Conservation (phyloP, 2,329 filamentous ascomycete species). For the Nemania sp. region DNA sequence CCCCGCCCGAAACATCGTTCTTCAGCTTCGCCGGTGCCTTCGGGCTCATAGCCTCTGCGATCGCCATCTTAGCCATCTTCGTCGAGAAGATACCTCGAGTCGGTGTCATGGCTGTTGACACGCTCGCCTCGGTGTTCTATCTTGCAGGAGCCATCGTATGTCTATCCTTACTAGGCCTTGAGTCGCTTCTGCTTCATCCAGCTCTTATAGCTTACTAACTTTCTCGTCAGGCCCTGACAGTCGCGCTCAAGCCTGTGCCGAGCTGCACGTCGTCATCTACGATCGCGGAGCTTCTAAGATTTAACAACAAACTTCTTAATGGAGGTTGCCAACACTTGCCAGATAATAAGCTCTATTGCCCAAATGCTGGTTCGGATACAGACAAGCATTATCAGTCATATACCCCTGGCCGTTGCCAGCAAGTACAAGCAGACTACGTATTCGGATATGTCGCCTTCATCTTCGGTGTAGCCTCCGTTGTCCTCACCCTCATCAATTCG, state of each 20-base stretch:
- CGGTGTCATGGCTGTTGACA: constrained; percentile 34
- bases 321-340: constrained; percentile 35
- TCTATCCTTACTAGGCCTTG: too few relatives aligned
- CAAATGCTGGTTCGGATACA: constrained; percentile 19
- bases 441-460: constrained; percentile 37
- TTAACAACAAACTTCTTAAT: constrained; percentile 37
- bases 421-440: constrained; percentile 38
- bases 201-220: neutral
- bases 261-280: constrained; percentile 33
- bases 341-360: constrained; percentile 15
- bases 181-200: neutral
- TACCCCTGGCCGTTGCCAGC: constrained; percentile 32
- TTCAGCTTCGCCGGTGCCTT: constrained; percentile 41
- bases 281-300: neutral
- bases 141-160: constrained; percentile 41
- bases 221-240: constrained; percentile 34
- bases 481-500: constrained; percentile 27
- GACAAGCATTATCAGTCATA: constrained; percentile 7
- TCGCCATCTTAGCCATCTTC: constrained; percentile 36
- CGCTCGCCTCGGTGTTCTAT: constrained; percentile 38
- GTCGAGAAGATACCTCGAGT: constrained; percentile 37
- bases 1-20: constrained; percentile 40
- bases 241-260: constrained; percentile 37
- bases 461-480: constrained; percentile 30
- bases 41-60: constrained; percentile 36